Base-by-base conservation (phyloP, 805 yeast species). In the Lipomyces kockii region DNA sequence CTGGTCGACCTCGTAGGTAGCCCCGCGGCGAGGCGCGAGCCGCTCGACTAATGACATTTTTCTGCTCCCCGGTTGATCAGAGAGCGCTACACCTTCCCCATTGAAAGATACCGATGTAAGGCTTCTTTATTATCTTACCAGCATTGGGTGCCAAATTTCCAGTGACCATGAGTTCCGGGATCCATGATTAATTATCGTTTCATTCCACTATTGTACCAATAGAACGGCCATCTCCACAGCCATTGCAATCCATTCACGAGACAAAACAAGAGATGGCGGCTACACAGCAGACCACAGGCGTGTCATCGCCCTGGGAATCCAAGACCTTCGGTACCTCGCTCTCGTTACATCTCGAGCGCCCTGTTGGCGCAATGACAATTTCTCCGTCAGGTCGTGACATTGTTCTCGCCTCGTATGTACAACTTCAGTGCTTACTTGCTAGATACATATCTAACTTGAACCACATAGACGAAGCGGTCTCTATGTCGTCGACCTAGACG, bases 401-500 rank as follows among this genome's bases (percentile, higher is more conserved):
- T 6, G 98, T 91, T 2, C 79, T 95, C 37, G 99, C 98, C 0
- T 93, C 91, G 72, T 76, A 60, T 14, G 63, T 64, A 37, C 14
- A 37, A 3, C 5, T 12, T 14, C 39, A 22, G 14, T 51, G 11
- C 25, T 83, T 61, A 71, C 63, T 22, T 52, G 14, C 2, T 3
- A 7, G 17, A n/a, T 29, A 12, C 17, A 27, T 25, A 32, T 29
- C 29, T 34, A 58, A 34, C 43, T 52, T 14, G 39, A 35, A 57
- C 22, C 27, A 6, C 7, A n/a, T 34, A 64, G 68, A 3, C 83
- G 91, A 34, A 83, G 88, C 64, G 99, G 99, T 0, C 82, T 95
- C 14, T 90, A 88, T 77, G 87, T 95, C 51, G 88, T 94, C n/a
- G 98, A 95, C 78, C 79, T 95, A 54, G 97, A 94, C 74, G 97